phyloP scores from a whole-genome alignment of 345 rosid species.

The Rhodamnia argentea region DNA sequence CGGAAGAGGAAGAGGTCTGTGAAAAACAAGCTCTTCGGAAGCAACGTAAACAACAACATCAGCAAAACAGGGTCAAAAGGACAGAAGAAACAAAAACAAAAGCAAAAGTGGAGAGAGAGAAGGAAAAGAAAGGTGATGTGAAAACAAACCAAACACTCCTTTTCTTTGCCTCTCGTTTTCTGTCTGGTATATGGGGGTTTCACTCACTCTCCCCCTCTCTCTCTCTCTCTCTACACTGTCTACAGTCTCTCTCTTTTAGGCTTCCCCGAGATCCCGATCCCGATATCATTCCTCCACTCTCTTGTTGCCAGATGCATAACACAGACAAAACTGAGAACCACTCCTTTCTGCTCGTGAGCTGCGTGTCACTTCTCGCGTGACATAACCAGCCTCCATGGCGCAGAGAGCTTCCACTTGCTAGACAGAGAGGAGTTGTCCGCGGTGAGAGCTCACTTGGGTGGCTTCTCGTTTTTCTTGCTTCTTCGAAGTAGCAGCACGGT shows the following conservation, averaged over 20 bases:
- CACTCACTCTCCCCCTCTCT: background rate
- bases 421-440: background rate
- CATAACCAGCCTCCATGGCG: background rate
- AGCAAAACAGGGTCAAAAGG: background rate
- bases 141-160: slow-evolving; percentile 8
- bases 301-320: background rate
- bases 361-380: background rate
- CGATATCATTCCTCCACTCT: background rate
- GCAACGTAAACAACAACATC: background rate
- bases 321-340: background rate
- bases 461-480: background rate
- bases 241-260: background rate
- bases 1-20: background rate
- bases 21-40: background rate
- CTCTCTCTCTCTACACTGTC: no score
- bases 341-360: background rate
- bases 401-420: background rate
- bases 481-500: background rate
- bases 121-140: slow-evolving; percentile 13
- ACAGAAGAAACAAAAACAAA: background rate
- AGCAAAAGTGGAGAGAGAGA: background rate
- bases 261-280: background rate
- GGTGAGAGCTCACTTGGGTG: background rate
- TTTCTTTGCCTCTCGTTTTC: background rate
- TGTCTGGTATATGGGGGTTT: slow-evolving; percentile 45